Percentiles rank a stretch among this genome's conserved stretches.
phyloP scores from a whole-genome alignment of 345 rosid genomes.

The Orychophragmus violaceus region DNA sequence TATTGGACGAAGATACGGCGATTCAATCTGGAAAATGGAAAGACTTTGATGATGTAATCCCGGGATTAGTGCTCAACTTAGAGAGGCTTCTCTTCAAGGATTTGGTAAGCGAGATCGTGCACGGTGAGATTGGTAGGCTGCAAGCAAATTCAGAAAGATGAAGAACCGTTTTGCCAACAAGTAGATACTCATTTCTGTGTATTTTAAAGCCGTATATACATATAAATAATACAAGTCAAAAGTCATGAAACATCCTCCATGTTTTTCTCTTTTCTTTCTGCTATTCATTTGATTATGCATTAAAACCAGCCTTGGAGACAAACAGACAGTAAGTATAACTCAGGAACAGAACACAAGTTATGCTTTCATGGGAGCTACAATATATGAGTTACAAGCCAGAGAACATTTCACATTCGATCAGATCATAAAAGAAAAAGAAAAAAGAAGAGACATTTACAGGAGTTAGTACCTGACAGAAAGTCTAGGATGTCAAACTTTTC shows the following conservation, averaged over 20 bases:
- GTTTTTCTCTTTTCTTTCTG: neutral
- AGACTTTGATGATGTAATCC: constrained; percentile 38
- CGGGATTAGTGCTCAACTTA: constrained; percentile 53
- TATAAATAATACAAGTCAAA: neutral
- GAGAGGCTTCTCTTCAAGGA: constrained; percentile 85
- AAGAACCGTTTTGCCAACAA: too few species aligned
- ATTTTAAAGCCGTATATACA: neutral
- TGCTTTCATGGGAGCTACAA: neutral
- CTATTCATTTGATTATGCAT: neutral
- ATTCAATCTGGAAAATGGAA: constrained; percentile 51
- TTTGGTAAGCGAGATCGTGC: constrained; percentile 66
- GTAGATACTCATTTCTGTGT: too few species aligned
- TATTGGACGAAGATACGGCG: constrained; percentile 57
- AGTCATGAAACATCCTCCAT: neutral
- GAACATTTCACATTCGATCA: neutral
- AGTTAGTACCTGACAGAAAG: neutral
- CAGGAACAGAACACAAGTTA: neutral
- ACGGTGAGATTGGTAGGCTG: constrained; percentile 41
- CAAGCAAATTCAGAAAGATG: constrained; percentile 35
- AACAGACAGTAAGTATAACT: neutral
- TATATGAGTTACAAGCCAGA: neutral
- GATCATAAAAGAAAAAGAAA: neutral
- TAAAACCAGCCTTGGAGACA: neutral
- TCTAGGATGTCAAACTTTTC: neutral
- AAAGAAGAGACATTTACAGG: neutral